phyloP scores from a whole-genome alignment of 306 rosid genomes.

The Castanea crenata region DNA sequence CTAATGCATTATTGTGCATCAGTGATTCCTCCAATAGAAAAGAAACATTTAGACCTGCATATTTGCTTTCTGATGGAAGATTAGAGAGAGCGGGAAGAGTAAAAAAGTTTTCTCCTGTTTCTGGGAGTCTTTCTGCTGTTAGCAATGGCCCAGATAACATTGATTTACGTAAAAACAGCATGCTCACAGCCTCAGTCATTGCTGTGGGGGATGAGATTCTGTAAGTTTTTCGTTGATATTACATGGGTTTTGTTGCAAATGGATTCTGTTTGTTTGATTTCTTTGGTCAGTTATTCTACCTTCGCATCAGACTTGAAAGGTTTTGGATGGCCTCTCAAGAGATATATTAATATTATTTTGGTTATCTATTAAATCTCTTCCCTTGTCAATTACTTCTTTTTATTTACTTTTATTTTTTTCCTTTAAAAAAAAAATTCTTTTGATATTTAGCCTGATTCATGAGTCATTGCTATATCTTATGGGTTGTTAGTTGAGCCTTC shows the following conservation, averaged over 20 bases:
- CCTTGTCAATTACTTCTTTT: not conserved
- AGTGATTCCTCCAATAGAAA: constrained; percentile 35
- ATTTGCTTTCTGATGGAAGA: constrained; percentile 92
- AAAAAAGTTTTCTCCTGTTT: constrained; percentile 50
- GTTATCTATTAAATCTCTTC: constrained; percentile 5
- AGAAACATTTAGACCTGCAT: constrained; percentile 77
- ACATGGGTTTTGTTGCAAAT: constrained; percentile 13
- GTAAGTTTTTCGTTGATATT: constrained; percentile 60
- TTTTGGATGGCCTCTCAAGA: not conserved
- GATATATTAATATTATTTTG: constrained; percentile 8
- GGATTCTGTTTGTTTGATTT: constrained; percentile 12
- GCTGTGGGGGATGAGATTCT: constrained; percentile 95
- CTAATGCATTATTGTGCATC: constrained; percentile 65
- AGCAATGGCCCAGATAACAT: constrained; percentile 51
- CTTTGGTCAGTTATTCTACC: not conserved
- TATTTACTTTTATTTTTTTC: no score
- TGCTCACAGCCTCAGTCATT: constrained; percentile 70
- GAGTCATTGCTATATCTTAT: not conserved
- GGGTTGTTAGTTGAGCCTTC: not conserved
- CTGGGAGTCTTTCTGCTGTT: constrained; percentile 35
- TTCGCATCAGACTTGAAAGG: not conserved
- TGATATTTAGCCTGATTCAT: not conserved
- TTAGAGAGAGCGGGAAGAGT: constrained; percentile 93
- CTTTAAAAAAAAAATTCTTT: not conserved
- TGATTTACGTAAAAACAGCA: constrained; percentile 50